Evolutionary conservation across 441 rosid species (phyloP).

Genomic region (Eruca vesicaria): DNA sequence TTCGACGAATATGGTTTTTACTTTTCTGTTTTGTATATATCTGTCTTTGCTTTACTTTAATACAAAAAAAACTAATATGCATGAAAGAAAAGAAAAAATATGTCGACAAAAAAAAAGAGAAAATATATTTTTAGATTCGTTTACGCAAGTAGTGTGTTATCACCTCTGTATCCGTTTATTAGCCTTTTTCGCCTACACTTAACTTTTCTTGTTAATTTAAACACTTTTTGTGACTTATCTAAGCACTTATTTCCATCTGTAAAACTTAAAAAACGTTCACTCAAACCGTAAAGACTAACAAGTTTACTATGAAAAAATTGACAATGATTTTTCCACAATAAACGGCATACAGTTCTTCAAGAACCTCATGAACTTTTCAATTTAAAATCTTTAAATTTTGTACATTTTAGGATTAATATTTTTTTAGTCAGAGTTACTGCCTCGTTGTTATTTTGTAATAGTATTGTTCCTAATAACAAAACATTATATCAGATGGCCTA

Average conservation of each 20-base stretch:
- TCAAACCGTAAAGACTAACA: not conserved
- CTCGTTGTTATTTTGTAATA: not conserved
- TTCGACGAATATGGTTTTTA: constrained; percentile 7
- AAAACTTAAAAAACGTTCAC: not conserved
- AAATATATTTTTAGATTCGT: not conserved
- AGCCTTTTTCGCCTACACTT: not conserved
- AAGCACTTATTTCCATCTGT: not conserved
- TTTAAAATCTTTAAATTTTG: not conserved
- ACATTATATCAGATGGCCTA: not conserved
- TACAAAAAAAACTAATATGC: not conserved
- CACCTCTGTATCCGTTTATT: not conserved
- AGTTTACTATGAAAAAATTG: not conserved
- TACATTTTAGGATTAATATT: not conserved
- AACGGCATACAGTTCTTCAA: not conserved
- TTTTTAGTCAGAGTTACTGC: not conserved
- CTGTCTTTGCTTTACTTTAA: constrained; percentile 3
- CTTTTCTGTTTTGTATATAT: constrained; percentile 9
- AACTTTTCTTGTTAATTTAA: not conserved
- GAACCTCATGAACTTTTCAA: not conserved
- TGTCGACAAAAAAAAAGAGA: too few species aligned
- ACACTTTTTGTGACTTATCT: too few species aligned
- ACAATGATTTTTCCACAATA: not conserved
- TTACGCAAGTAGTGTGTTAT: not conserved
- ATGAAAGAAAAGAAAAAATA: not conserved
- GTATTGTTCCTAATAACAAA: not conserved